A percentile compares a stretch with the other conserved stretches of the same genome.
Evolutionary conservation across 106 monocot genomes (phyloP).

Genomic region (Dioscorea alata): DNA sequence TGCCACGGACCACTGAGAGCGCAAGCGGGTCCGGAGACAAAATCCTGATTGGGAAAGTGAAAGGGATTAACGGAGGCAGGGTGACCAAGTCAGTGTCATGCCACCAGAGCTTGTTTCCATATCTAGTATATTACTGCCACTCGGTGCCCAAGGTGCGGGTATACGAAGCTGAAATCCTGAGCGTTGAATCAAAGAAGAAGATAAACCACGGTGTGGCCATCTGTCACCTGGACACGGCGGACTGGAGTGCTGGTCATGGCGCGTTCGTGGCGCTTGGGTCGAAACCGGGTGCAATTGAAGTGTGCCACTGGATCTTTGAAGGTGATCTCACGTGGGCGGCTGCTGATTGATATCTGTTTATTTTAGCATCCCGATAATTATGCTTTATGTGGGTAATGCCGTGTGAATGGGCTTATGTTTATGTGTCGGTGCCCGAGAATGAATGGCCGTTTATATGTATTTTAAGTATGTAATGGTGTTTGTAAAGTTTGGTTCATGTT

Average conservation of each 20-base stretch:
- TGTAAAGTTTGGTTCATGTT: too few species aligned
- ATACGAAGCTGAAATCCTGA: constrained; percentile 71
- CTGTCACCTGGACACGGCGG: constrained; percentile 93
- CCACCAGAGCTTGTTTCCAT: constrained; percentile 95
- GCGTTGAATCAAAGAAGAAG: constrained; percentile 25
- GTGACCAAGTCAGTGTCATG: constrained; percentile 77
- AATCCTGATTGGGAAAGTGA: constrained; percentile 49
- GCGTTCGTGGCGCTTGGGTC: constrained; percentile 79
- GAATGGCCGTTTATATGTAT: too few species aligned
- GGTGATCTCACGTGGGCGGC: constrained; percentile 95
- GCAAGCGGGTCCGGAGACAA: constrained; percentile 32
- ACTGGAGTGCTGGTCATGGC: constrained; percentile 77
- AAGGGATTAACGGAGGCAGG: constrained; percentile 56
- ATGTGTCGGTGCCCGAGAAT: too few species aligned
- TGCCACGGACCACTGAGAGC: constrained; percentile 45
- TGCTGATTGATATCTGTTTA: constrained; percentile 24
- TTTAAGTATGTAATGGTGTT: too few species aligned
- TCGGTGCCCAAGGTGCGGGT: constrained; percentile 79
- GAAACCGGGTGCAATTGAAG: constrained; percentile 80
- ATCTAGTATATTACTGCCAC: constrained; percentile 89
- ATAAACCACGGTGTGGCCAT: constrained; percentile 86
- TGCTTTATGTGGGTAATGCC: too few species aligned
- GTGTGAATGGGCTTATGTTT: too few species aligned
- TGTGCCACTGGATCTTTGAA: constrained; percentile 96
- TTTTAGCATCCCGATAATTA: too few species aligned